These are phyloP conservation scores for Funneliformis geosporum DNA, from an alignment of 192 early-diverging fungal genomes.

Conservation along the genomic window DNA sequence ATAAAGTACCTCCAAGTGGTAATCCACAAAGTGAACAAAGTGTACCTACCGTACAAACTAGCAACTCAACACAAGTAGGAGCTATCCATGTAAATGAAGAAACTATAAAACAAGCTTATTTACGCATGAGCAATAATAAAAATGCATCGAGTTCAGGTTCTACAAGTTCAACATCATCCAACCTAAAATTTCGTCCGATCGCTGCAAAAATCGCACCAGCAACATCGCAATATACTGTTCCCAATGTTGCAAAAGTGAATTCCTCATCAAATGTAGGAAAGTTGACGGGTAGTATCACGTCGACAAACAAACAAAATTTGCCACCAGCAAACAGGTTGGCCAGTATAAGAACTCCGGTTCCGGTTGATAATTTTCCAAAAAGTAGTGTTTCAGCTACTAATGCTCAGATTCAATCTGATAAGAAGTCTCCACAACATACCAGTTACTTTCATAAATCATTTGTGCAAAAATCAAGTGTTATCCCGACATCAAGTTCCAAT, in stretches of 20 bases:
- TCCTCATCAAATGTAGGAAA: too few relatives aligned
- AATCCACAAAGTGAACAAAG: background rate
- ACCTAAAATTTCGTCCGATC: background rate
- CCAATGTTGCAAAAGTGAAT: background rate
- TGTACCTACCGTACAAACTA: background rate
- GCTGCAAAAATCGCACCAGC: background rate
- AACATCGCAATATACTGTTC: background rate
- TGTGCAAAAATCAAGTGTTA: background rate
- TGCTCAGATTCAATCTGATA: background rate
- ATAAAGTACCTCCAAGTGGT: background rate
- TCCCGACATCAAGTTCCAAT: background rate
- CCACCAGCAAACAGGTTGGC: background rate
- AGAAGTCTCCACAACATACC: background rate
- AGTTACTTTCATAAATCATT: background rate
- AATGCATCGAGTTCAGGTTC: background rate
- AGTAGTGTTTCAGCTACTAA: background rate
- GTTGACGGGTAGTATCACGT: background rate
- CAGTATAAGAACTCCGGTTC: background rate
- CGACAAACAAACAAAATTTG: background rate
- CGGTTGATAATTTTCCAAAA: background rate
- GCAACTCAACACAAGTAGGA: background rate
- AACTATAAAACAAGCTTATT: background rate
- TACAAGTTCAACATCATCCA: background rate
- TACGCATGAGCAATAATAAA: background rate
- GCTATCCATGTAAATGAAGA: background rate